Percentiles rank a stretch among this genome's conserved stretches.
Conservation (phyloP, 371 early-diverging fungal species). For the Sporodiniella umbellata region DNA sequence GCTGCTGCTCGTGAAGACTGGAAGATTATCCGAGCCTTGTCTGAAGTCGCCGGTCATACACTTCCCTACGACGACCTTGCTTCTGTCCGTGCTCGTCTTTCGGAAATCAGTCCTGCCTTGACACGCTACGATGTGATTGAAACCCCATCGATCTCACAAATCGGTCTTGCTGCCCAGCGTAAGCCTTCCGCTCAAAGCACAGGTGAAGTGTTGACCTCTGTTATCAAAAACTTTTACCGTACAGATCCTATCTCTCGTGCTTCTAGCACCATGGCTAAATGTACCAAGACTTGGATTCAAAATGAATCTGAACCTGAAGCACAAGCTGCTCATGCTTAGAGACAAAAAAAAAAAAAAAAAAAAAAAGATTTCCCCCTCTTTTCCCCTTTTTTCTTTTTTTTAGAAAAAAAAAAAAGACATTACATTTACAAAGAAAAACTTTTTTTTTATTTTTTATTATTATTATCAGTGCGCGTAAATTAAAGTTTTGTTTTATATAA, state of each 20-base stretch:
- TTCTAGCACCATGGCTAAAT: constrained; percentile 96
- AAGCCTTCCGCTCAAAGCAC: constrained; percentile 42
- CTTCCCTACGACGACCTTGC: constrained; percentile 88
- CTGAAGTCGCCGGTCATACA: constrained; percentile 82
- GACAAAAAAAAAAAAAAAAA: not conserved
- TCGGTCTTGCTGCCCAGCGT: constrained; percentile 64
- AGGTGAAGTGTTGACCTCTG: constrained; percentile 46
- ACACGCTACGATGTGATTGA: constrained; percentile 74
- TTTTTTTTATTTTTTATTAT: too few relatives aligned
- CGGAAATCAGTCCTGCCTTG: constrained; percentile 83
- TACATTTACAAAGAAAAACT: too few relatives aligned
- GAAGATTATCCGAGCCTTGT: constrained; percentile 96
- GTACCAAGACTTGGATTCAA: constrained; percentile 63
- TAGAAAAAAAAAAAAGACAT: not conserved
- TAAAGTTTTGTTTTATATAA: too few relatives aligned
- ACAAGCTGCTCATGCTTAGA: constrained; percentile 38
- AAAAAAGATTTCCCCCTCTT: not conserved
- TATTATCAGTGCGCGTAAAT: too few relatives aligned
- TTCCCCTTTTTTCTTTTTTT: not conserved
- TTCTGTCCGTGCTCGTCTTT: constrained; percentile 81
- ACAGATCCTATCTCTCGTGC: constrained; percentile 92
- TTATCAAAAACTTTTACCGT: constrained; percentile 89
- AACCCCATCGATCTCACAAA: constrained; percentile 47
- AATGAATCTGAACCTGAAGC: constrained; percentile 36
- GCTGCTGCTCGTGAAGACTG: constrained; percentile 95